These are phyloP conservation scores for Guadua angustifolia DNA, from an alignment of 176 grass and related monocot species.

Conservation along the genomic window DNA sequence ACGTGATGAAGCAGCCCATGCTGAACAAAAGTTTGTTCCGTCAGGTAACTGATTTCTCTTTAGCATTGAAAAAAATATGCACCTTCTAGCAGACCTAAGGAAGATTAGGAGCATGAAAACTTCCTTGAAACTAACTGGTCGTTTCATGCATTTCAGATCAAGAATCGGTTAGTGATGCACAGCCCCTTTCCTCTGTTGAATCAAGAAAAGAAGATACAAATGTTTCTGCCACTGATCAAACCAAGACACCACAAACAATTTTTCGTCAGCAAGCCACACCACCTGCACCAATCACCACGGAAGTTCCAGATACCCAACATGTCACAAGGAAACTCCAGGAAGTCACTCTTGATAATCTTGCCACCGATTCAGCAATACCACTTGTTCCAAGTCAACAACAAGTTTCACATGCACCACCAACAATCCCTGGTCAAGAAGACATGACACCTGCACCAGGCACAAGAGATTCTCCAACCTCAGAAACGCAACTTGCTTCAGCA, in stretches of 20 bases:
- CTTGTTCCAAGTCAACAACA: constrained; percentile 29
- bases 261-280: constrained; percentile 33
- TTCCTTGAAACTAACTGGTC: constrained; percentile 31
- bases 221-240: constrained; percentile 22
- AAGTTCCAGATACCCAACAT: neutral
- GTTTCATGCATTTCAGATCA: constrained; percentile 33
- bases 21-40: neutral
- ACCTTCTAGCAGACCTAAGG: neutral
- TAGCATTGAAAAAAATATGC: constrained; percentile 6
- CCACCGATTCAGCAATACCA: no score
- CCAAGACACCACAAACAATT: neutral
- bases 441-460: neutral
- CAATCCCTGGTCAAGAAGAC: constrained; percentile 9
- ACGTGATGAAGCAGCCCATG: neutral
- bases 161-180: neutral
- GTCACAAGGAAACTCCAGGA: neutral
- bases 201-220: constrained; percentile 14
- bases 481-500: neutral
- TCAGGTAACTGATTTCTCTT: constrained; percentile 35
- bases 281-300: constrained; percentile 19
- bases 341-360: no score
- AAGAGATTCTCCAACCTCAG: constrained; percentile 8
- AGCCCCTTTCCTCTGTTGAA: constrained; percentile 24
- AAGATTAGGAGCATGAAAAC: constrained; percentile 17
- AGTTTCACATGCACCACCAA: constrained; percentile 4